Percentiles rank a stretch among this genome's conserved stretches.
These are phyloP conservation scores for Trypanosoma melophagium DNA, from an alignment of 208 protist genomes.

Conservation along the genomic window DNA sequence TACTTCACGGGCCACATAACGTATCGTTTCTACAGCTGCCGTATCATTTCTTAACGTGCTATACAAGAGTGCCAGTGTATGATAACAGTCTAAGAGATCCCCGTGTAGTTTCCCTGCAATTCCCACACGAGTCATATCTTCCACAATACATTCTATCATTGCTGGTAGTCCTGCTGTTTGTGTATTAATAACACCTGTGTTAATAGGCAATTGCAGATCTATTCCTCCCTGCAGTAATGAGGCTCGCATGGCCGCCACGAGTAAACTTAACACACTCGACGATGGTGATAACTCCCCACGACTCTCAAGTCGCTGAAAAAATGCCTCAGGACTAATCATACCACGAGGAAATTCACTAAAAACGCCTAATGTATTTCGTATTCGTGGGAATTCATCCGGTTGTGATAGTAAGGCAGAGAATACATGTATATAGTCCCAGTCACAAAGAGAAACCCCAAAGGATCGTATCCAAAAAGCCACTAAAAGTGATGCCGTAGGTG, in stretches of 20 bases:
- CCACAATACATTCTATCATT: slow-evolving; percentile 40
- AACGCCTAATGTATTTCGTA: slow-evolving; percentile 48
- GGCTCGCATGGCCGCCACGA: slow-evolving; percentile 42
- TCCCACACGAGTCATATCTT: slow-evolving; percentile 12
- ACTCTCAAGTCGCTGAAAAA: slow-evolving; percentile 46
- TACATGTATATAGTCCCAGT: slow-evolving; percentile 77
- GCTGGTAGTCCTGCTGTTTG: slow-evolving; percentile 42
- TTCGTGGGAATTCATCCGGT: slow-evolving; percentile 61
- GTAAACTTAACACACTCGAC: slow-evolving; percentile 14
- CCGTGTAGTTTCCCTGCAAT: slow-evolving; percentile 14
- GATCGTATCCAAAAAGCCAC: slow-evolving; percentile 80
- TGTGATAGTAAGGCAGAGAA: slow-evolving; percentile 42
- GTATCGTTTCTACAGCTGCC: slow-evolving; percentile 49
- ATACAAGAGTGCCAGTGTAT: slow-evolving; percentile 71
- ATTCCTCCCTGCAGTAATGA: slow-evolving; percentile 46
- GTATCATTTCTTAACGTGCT: slow-evolving; percentile 59
- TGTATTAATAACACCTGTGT: slow-evolving; percentile 60
- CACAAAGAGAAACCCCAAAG: slow-evolving; percentile 53
- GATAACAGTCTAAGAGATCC: slow-evolving; percentile 45
- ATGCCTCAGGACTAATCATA: slow-evolving; percentile 43
- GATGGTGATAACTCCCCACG: slow-evolving; percentile 35
- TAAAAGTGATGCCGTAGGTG: slow-evolving; percentile 44
- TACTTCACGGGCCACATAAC: slow-evolving; percentile 31
- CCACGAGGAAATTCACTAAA: slow-evolving; percentile 43
- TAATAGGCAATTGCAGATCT: slow-evolving; percentile 32